Evolutionary conservation across 208 protist genomes (phyloP), one percentile per base, ranked within the genome.

Genomic region (Trypanosoma theileri): DNA sequence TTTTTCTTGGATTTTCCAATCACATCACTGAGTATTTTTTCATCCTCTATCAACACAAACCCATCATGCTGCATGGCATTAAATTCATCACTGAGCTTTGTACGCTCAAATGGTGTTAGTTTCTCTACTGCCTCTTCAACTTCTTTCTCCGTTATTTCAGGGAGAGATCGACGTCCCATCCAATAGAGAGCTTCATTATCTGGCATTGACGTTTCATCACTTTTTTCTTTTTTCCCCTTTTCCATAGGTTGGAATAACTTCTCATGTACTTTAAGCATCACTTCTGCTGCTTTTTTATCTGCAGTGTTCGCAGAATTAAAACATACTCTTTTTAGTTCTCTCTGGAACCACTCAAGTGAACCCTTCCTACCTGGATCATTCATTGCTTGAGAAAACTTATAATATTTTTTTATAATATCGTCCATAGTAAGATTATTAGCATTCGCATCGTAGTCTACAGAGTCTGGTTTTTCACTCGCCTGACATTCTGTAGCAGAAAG

Each of bases 61-160:
- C 35, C 60, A 56, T 57, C 42, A n/a, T 22, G 21, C 22, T 54
- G 28, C 21, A 54, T 12, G 4, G 61, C 46, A 41, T 67, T 41
- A 61, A 66, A 75, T 40, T 75, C 57, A 0, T 61, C 63, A 26
- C 62, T 28, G 19, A 77, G 65, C 45, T 28, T 0, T n/a, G 24
- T 8, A 44, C 53, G 40, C 21, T 73, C 70, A 17, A 62, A 50
- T 7, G 22, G 3, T 51, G 70, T 58, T n/a, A 81, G 31, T 2
- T 35, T n/a, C 31, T 35, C 28, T 19, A 81, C 13, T 14, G 64
- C 62, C 7, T 4, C 26, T 13, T 77, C 57, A 4, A 81, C 55
- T 28, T 77, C 65, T 12, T 53, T 42, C 35, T 72, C 75, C 21
- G 58, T 73, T 40, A 77, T 48, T 11, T 22, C n/a, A 53, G 74